phyloP scores from a whole-genome alignment of 2,329 filamentous ascomycete species.

The Fusarium luffae region DNA sequence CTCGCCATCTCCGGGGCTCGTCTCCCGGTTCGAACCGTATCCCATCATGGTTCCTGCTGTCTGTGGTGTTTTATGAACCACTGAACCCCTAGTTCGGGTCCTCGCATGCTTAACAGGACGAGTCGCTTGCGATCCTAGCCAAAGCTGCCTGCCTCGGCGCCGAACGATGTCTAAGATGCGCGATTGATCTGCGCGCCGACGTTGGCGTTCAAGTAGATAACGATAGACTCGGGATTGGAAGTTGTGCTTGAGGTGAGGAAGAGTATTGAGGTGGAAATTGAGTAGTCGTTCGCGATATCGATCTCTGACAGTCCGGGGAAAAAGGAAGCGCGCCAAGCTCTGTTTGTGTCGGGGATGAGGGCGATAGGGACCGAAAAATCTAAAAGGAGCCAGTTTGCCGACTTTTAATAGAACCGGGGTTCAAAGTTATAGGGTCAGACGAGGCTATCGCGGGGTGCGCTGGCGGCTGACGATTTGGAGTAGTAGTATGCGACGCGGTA shows the following conservation, averaged over 20 bases:
- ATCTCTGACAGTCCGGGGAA: conserved; percentile 71
- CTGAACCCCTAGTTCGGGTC: conserved; percentile 47
- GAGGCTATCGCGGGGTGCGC: conserved; percentile 20
- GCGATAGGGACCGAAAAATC: conserved; percentile 52
- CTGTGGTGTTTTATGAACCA: conserved; percentile 47
- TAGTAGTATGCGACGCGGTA: conserved; percentile 4
- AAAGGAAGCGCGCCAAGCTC: conserved; percentile 72
- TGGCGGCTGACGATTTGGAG: conserved; percentile 25
- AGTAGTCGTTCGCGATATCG: conserved; percentile 74
- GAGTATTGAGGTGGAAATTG: conserved; percentile 77
- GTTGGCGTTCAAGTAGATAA: conserved; percentile 75
- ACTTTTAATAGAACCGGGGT: conserved; percentile 9
- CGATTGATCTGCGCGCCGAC: conserved; percentile 61
- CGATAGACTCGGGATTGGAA: conserved; percentile 82
- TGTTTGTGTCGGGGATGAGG: conserved; percentile 56
- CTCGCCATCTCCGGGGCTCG: conserved; percentile 57
- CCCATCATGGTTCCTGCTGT: conserved; percentile 40
- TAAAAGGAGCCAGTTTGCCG: conserved; percentile 59
- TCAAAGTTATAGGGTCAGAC: conserved; percentile 13
- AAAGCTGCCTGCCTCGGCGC: conserved; percentile 58
- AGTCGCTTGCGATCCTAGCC: conserved; percentile 53
- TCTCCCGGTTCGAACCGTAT: conserved; percentile 47
- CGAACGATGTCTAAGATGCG: conserved; percentile 58
- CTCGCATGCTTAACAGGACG: conserved; percentile 49
- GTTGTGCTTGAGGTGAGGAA: conserved; percentile 76